These are phyloP conservation scores for Tritrichomonas musculus DNA, from an alignment of 208 protist species.

Conservation along the genomic window DNA sequence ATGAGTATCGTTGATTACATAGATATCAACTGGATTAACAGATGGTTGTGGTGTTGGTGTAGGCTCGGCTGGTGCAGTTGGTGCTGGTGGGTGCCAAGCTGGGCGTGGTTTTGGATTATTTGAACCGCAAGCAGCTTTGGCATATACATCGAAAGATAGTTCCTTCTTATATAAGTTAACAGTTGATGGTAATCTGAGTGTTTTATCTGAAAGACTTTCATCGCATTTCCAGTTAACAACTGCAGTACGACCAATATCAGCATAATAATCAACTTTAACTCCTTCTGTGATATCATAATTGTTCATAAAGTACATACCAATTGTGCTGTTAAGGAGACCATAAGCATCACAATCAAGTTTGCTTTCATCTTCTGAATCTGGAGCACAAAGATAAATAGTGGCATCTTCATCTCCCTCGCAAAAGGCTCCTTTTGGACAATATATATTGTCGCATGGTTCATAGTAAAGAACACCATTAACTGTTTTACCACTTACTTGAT, in stretches of 20 bases:
- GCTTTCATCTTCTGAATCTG: no score
- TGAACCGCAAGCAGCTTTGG: background rate
- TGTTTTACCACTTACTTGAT: background rate
- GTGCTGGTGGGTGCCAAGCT: background rate
- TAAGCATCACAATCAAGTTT: background rate
- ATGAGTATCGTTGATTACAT: background rate
- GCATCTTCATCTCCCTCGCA: background rate
- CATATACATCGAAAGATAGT: background rate
- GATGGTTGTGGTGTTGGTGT: constrained; percentile 14
- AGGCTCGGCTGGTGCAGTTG: background rate
- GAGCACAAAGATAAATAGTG: background rate
- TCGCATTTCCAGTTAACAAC: background rate
- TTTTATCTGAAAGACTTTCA: background rate
- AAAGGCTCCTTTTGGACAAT: background rate
- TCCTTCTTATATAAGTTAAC: background rate
- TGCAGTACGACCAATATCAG: background rate
- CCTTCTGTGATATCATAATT: background rate
- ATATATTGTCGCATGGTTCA: background rate
- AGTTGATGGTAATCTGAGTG: background rate
- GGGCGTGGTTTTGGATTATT: background rate
- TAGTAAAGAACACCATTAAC: background rate
- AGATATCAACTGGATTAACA: background rate
- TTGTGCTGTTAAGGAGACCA: background rate
- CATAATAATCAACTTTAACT: background rate
- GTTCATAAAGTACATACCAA: background rate